Evolutionary conservation across 805 yeast genomes (phyloP).

Genomic region (Candida ascalaphidarum): DNA sequence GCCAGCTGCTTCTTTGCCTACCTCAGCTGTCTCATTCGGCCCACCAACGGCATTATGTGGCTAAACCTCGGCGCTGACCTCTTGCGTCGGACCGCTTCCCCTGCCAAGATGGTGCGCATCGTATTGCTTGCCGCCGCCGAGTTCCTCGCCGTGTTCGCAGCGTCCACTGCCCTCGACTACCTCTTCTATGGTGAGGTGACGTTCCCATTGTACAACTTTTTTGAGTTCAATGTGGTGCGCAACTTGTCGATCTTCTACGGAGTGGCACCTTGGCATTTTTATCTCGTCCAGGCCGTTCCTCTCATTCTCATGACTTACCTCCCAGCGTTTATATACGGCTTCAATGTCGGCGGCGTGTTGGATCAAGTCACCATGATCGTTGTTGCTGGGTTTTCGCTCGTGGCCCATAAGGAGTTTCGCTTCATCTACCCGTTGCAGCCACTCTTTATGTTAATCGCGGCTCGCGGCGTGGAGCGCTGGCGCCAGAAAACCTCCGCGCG

Average conservation of each 20-base stretch:
- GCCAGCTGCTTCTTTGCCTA: slow-evolving; percentile 46
- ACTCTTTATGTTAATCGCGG: slow-evolving; percentile 35
- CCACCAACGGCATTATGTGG: slow-evolving; percentile 83
- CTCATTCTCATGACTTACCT: slow-evolving; percentile 56
- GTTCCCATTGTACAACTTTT: slow-evolving; percentile 60
- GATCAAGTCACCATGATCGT: slow-evolving; percentile 31
- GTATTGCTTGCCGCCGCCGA: slow-evolving; percentile 10
- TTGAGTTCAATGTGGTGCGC: slow-evolving; percentile 69
- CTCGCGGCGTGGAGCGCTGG: background rate
- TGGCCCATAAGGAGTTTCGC: slow-evolving; percentile 85
- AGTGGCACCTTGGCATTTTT: slow-evolving; percentile 74
- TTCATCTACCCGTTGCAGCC: slow-evolving; percentile 86
- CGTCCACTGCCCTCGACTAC: slow-evolving; percentile 45
- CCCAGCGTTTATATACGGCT: slow-evolving; percentile 43
- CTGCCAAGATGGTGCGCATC: slow-evolving; percentile 4
- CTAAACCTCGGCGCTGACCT: slow-evolving; percentile 40
- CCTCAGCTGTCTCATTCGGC: slow-evolving; percentile 64
- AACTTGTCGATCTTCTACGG: slow-evolving; percentile 82
- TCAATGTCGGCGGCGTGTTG: slow-evolving; percentile 8
- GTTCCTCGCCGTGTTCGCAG: slow-evolving; percentile 16
- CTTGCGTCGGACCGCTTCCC: too few relatives aligned
- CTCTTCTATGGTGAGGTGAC: slow-evolving; percentile 47
- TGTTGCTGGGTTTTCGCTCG: slow-evolving; percentile 47
- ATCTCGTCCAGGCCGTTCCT: slow-evolving; percentile 77
- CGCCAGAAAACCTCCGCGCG: background rate